Conservation (phyloP, 1,139 yeast genomes). For the Candida frijolesensis region DNA sequence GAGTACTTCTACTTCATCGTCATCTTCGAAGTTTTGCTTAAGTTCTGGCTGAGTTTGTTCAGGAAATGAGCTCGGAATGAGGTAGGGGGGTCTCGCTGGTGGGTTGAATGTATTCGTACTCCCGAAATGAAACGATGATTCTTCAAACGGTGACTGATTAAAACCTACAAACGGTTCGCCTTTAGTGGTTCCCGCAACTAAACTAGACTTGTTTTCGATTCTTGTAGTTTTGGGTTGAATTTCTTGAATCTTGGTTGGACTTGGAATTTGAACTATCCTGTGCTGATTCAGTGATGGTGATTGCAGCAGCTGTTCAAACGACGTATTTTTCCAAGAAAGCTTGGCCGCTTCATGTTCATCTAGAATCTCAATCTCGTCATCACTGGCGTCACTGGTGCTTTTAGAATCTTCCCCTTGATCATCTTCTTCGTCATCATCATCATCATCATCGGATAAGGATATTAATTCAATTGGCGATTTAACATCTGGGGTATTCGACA, state of each 20-base stretch:
- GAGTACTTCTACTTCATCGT: conserved; percentile 1
- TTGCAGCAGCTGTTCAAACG: conserved; percentile 16
- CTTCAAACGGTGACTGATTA: background rate
- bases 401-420: too few relatives aligned
- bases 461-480: background rate
- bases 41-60: too few relatives aligned
- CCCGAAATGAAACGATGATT: too few relatives aligned
- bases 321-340: conserved; percentile 24
- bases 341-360: conserved; percentile 29
- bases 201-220: background rate
- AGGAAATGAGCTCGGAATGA: conserved; percentile 1
- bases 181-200: too few relatives aligned
- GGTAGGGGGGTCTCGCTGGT: background rate
- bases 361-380: conserved; percentile 27
- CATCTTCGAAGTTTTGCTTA: background rate
- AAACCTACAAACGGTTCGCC: too few relatives aligned
- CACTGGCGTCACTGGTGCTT: background rate
- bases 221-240: background rate
- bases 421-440: background rate
- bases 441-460: background rate
- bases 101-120: too few relatives aligned
- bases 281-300: background rate
- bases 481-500: background rate
- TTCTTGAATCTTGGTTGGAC: background rate
- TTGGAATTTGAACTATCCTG: background rate